Base-by-base conservation (phyloP, 352 stramenopile species). In the Globisporangium apiculatum region DNA sequence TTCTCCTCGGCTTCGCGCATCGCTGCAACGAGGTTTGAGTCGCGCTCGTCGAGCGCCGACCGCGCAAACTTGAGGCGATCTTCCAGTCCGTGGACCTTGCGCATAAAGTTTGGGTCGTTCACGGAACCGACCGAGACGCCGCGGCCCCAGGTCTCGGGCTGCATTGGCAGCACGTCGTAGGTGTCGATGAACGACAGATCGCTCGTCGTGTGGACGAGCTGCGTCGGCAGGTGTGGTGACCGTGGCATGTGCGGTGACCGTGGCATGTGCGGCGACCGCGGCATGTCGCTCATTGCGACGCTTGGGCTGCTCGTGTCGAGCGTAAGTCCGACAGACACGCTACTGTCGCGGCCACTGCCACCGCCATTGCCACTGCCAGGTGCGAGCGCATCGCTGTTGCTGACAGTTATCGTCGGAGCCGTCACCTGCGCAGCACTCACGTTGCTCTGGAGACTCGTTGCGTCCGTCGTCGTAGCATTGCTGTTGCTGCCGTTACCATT, bases 1-100 rank as follows among this genome's bases (percentile, higher is more conserved):
- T 91, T 90, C 48, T 91, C 81, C 55, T 91, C 78, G 65, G 90
- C 81, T 46, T 68, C 88, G 48, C 80, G 77, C 46, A 92, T 90
- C 17, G 75, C 80, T 12, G 76, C 79, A 35, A 89, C 83, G 15
- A 91, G 61, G 31, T 71, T 89, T 10, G 76, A 83, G 58, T 90
- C 79, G n/a, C 67, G 67, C 52, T 91, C 81, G 45, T 90, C 73
- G 53, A 83, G 88, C 15, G 75, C 69, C 37, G 71, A 75, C 12
- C 75, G 66, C 1, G 75, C 72, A 12, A 86, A 69, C 53, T 83
- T 89, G 54, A 87, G 60, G 17, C 71, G 69, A 40, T 90, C 79
- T 64, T 90, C 79, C 46, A 86, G 70, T 24, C 75, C 66, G n/a
- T 83, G 71, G 35, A 88, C 79, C 53, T 83, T 75, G 18, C 83